Evolutionary conservation across 2,329 filamentous ascomycete species (phyloP).

Genomic region (Hymenoscyphus fraxineus): DNA sequence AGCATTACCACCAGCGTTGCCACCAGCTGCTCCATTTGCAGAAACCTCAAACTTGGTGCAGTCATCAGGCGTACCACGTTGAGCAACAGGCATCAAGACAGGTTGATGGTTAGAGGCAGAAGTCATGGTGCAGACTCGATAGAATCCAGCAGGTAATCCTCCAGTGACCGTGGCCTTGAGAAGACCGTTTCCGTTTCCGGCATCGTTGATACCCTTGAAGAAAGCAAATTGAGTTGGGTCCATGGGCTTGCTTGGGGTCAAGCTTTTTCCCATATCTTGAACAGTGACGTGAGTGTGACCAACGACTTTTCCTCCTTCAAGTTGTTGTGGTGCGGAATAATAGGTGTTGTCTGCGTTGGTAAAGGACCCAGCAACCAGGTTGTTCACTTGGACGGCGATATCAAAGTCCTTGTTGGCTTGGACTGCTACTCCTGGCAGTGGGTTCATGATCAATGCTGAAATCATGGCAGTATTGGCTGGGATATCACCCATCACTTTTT

Average conservation of each 20-base stretch:
- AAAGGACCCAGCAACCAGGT: conserved; percentile 37
- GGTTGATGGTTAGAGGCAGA: conserved; percentile 42
- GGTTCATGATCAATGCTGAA: conserved; percentile 30
- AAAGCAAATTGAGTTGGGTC: conserved; percentile 37
- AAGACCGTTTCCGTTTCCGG: conserved; percentile 38
- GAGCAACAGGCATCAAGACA: conserved; percentile 43
- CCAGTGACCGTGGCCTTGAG: conserved; percentile 38
- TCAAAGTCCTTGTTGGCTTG: conserved; percentile 22
- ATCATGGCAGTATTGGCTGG: conserved; percentile 33
- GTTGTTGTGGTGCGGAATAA: conserved; percentile 38
- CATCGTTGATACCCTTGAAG: conserved; percentile 42
- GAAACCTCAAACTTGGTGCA: conserved; percentile 42
- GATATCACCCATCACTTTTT: conserved; percentile 36
- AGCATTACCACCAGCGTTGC: neutral
- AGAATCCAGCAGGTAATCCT: conserved; percentile 41
- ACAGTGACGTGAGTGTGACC: conserved; percentile 41
- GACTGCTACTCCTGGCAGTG: conserved; percentile 17
- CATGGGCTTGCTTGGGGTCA: conserved; percentile 32
- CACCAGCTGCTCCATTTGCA: conserved; percentile 19
- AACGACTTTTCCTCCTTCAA: conserved; percentile 35
- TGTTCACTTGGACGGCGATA: conserved; percentile 36
- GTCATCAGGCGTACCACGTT: conserved; percentile 43
- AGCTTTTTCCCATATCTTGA: conserved; percentile 35
- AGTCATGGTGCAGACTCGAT: conserved; percentile 44
- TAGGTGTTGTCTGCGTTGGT: conserved; percentile 39